phyloP scores from a whole-genome alignment of 2,329 filamentous ascomycete species.

The Ascochyta pisi region DNA sequence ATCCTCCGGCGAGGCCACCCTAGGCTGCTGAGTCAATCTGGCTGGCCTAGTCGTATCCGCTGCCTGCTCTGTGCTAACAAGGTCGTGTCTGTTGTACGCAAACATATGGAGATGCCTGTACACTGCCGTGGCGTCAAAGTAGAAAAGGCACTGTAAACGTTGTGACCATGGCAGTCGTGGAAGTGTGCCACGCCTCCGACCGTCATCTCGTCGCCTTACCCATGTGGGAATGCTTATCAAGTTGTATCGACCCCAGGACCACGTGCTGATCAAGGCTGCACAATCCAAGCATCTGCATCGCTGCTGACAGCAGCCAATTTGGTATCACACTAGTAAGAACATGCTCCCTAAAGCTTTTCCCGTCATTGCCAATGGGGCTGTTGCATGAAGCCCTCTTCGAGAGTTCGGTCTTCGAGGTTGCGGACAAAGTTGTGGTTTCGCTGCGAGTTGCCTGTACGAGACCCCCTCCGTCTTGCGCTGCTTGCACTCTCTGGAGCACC shows the following conservation, averaged over 20 bases:
- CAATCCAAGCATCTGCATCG: background rate
- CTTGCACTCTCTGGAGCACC: constrained; percentile 72
- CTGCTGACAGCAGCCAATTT: constrained; percentile 1
- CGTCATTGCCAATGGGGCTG: constrained; percentile 71
- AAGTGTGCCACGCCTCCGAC: background rate
- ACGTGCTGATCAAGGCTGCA: constrained; percentile 11
- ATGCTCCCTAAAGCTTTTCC: constrained; percentile 14
- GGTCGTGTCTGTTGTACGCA: constrained; percentile 1
- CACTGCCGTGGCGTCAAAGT: constrained; percentile 10
- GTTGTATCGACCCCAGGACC: constrained; percentile 14
- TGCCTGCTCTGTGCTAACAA: background rate
- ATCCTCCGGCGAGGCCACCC: background rate
- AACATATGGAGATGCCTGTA: constrained; percentile 3
- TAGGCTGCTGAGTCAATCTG: constrained; percentile 11
- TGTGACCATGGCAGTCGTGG: background rate
- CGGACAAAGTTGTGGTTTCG: constrained; percentile 89
- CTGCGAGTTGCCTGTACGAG: constrained; percentile 67
- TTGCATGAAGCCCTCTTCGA: constrained; percentile 89
- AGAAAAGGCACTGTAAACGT: background rate
- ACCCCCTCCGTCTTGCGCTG: constrained; percentile 76
- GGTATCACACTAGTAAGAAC: constrained; percentile 4
- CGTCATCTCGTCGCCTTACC: background rate
- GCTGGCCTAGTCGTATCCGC: constrained; percentile 1
- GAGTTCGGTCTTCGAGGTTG: constrained; percentile 89
- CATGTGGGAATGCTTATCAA: background rate